Evolutionary conservation across 371 early-diverging fungal species (phyloP).

Genomic region (Mortierella sp.): DNA sequence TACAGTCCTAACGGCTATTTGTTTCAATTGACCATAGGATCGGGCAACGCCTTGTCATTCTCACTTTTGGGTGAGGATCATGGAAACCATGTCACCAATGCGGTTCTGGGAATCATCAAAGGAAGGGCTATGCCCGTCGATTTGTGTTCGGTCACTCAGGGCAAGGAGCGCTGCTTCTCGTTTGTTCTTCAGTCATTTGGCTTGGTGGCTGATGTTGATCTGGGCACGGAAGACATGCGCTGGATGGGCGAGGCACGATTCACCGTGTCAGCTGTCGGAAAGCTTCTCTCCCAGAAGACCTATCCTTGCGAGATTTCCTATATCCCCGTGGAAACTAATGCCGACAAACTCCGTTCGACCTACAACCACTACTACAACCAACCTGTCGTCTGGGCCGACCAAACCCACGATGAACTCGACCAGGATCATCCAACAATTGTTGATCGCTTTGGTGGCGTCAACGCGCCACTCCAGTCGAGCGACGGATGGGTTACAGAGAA

Average conservation of each 20-base stretch:
- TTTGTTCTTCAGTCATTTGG: conserved; percentile 77
- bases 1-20: not conserved
- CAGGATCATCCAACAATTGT: conserved; percentile 30
- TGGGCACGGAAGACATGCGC: conserved; percentile 73
- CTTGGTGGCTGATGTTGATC: conserved; percentile 74
- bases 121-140: conserved; percentile 71
- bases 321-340: conserved; percentile 65
- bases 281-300: conserved; percentile 61
- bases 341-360: conserved; percentile 59
- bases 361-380: conserved; percentile 39
- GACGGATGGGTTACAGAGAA: conserved; percentile 67
- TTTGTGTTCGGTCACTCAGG: conserved; percentile 72
- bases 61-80: conserved; percentile 68
- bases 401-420: conserved; percentile 45
- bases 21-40: conserved; percentile 42
- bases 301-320: conserved; percentile 65
- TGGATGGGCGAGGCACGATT: conserved; percentile 79
- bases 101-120: conserved; percentile 71
- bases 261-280: conserved; percentile 64
- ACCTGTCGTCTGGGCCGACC: conserved; percentile 46
- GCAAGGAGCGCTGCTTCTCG: conserved; percentile 66
- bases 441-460: conserved; percentile 46
- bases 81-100: conserved; percentile 65
- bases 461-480: conserved; percentile 45
- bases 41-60: conserved; percentile 70